Base-by-base conservation (phyloP, 2,329 filamentous ascomycete species). In the Neonectria coccinea region DNA sequence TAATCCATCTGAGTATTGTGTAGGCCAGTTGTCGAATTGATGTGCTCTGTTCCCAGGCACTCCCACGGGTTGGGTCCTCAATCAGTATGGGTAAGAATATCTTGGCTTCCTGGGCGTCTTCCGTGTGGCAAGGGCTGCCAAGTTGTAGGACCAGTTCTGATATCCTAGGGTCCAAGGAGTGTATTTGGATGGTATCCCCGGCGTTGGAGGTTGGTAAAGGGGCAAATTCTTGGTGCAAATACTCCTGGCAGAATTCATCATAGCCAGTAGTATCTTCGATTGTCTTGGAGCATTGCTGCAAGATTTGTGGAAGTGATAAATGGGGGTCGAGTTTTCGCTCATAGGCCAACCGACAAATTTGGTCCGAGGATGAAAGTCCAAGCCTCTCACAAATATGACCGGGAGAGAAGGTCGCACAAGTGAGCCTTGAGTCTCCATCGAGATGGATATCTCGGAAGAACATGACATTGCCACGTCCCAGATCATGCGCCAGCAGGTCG, bases 401-500 rank as follows among this genome's bases (percentile, higher is more conserved):
- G 31, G 74, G 80, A 67, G 67, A 68, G 62, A 78, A 81, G 3
- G 62, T 65, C 3, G 73, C 62, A 53, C 74, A 76, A 5, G 67
- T 54, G 16, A 77, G 62, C 31, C 55, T 66, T 10, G 66, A 70
- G 61, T 67, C 68, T 65, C 68, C 65, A 33, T 76, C 63, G 27
- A 74, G 36, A 36, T 87, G 83, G 1, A 95, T 77, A 52, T 93
- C 90, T 60, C 85, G 83, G 31, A 97, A 85, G 61, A 95, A 90
- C 0, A 89, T 81, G 0, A 97, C 88, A 1, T 83, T 82, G 0
- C 91, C 91, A 1, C 84, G 67, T 0, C 89, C 90, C 9, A 95
- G 83, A 62, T 93, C 85, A 74, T 94, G 90, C 0, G 95, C 84
- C 0, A 97, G 81, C 9, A 97, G 83, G 74, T 98, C 95, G 0